phyloP scores from a whole-genome alignment of 2,329 filamentous ascomycete genomes.

The Fusarium temperatum region DNA sequence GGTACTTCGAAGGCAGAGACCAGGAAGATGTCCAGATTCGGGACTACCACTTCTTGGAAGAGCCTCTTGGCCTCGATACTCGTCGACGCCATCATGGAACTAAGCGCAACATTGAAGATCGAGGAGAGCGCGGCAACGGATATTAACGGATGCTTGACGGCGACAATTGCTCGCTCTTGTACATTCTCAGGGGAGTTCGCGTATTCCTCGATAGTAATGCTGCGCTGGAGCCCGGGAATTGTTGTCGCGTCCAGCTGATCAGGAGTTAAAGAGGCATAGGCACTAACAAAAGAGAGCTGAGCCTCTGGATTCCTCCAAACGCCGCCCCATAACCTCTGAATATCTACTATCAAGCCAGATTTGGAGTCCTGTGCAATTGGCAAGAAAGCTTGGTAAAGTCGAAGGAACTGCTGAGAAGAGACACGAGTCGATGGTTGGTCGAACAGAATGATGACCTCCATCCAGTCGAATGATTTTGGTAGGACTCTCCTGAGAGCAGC shows the following conservation, averaged over 20 bases:
- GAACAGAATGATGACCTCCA: slow-evolving; percentile 79
- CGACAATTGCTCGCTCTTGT: slow-evolving; percentile 64
- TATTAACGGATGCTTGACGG: slow-evolving; percentile 85
- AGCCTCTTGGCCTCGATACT: slow-evolving; percentile 70
- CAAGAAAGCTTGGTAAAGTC: slow-evolving; percentile 80
- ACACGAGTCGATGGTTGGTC: slow-evolving; percentile 82
- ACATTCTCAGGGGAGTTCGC: slow-evolving; percentile 59
- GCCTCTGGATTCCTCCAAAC: slow-evolving; percentile 87
- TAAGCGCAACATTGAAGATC: slow-evolving; percentile 71
- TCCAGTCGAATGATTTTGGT: slow-evolving; percentile 72
- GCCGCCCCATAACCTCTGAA: slow-evolving; percentile 91
- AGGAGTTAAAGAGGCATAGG: slow-evolving; percentile 79
- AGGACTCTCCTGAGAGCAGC: slow-evolving; percentile 70
- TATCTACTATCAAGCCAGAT: slow-evolving; percentile 66
- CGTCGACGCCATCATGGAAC: slow-evolving; percentile 68
- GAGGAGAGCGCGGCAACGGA: slow-evolving; percentile 84
- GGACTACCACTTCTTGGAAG: slow-evolving; percentile 73
- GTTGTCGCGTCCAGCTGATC: slow-evolving; percentile 84
- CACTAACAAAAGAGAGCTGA: slow-evolving; percentile 91
- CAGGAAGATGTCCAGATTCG: slow-evolving; percentile 81
- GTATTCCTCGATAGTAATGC: slow-evolving; percentile 73
- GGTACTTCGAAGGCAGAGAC: slow-evolving; percentile 81
- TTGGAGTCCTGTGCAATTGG: slow-evolving; percentile 69
- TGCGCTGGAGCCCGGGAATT: slow-evolving; percentile 82
- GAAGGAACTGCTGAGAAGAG: slow-evolving; percentile 81